Evolutionary conservation across 371 early-diverging fungal species (phyloP).

Genomic region (Mucor piriformis): DNA sequence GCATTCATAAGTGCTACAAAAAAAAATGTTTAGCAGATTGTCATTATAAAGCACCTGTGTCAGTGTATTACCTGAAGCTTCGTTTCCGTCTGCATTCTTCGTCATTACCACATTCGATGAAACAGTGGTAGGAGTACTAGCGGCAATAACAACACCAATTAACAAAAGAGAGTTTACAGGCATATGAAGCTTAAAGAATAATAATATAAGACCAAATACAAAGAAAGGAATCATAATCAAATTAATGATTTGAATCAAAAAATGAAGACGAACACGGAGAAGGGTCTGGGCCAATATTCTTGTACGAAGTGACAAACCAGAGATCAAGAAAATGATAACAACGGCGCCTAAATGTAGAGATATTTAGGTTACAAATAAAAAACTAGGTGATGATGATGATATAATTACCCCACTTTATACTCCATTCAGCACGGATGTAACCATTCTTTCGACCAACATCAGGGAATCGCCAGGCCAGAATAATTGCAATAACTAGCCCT

Average conservation of each 20-base stretch:
- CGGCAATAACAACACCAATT: conserved; percentile 71
- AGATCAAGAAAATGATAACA: conserved; percentile 70
- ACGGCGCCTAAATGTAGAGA: conserved; percentile 50
- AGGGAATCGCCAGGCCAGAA: conserved; percentile 59
- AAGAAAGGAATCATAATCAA: conserved; percentile 67
- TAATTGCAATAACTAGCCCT: conserved; percentile 61
- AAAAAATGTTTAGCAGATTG: conserved; percentile 37
- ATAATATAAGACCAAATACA: conserved; percentile 61
- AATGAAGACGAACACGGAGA: conserved; percentile 64
- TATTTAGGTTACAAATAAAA: neutral
- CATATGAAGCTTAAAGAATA: conserved; percentile 50
- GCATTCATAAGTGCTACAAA: conserved; percentile 38
- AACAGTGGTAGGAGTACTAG: conserved; percentile 76
- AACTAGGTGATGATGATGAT: neutral
- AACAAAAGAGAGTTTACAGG: conserved; percentile 59
- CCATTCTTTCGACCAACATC: conserved; percentile 59
- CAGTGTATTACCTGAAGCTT: conserved; percentile 54
- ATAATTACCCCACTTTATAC: conserved; percentile 63
- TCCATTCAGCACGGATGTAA: conserved; percentile 58
- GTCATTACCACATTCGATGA: conserved; percentile 84
- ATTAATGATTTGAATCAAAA: conserved; percentile 66
- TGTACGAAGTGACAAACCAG: conserved; percentile 72
- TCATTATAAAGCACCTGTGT: conserved; percentile 33
- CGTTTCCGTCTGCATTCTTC: conserved; percentile 72
- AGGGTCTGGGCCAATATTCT: conserved; percentile 61